These are phyloP conservation scores for Rhododendron henanense DNA, from an alignment of 148 eudicot genomes.

Conservation along the genomic window DNA sequence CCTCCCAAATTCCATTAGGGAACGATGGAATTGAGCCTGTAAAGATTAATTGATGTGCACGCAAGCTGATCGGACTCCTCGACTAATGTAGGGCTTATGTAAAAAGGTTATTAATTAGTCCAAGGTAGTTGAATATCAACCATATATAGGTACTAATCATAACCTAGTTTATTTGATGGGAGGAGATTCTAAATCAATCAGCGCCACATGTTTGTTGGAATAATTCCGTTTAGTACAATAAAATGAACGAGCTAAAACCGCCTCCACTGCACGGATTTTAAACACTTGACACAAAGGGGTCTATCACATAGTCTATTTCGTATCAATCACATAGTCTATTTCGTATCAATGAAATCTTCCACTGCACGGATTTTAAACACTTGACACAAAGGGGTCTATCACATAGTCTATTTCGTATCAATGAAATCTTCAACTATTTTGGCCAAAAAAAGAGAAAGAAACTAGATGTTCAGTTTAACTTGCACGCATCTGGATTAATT, in stretches of 20 bases:
- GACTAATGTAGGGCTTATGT: background rate
- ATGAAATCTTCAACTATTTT: no score
- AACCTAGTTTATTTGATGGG: background rate
- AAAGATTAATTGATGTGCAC: background rate
- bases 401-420: no score
- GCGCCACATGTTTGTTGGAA: background rate
- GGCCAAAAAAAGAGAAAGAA: no score
- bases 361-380: background rate
- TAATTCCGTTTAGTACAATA: background rate
- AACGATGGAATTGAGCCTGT: background rate
- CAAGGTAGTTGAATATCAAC: conserved; percentile 10
- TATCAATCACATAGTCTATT: no score
- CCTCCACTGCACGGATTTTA: background rate
- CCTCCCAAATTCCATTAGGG: background rate
- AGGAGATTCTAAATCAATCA: conserved; percentile 1
- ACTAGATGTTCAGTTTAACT: no score
- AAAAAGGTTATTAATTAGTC: background rate
- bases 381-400: no score
- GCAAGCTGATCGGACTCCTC: no score
- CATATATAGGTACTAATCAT: background rate
- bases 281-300: background rate
- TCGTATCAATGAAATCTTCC: no score
- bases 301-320: no score
- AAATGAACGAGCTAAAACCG: background rate
- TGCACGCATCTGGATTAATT: no score